Evolutionary conservation across 2,329 filamentous ascomycete species (phyloP).

Genomic region (Nigrospora osmanthi): DNA sequence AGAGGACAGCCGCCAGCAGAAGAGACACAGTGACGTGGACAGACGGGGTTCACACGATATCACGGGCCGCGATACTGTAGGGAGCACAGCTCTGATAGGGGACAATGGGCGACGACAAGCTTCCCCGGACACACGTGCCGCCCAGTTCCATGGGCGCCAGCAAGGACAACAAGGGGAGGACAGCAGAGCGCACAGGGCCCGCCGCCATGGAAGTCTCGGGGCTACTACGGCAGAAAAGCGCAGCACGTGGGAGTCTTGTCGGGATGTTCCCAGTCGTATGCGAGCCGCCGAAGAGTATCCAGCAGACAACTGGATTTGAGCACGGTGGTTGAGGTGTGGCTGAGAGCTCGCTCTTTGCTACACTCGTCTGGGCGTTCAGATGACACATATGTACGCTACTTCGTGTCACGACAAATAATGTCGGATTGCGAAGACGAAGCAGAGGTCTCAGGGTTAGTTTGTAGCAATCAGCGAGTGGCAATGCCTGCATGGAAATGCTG

Average conservation of each 20-base stretch:
- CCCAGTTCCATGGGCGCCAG: neutral
- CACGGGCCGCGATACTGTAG: neutral
- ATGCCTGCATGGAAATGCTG: no score
- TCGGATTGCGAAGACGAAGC: no score
- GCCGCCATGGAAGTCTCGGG: neutral
- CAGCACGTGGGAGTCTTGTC: conserved; percentile 3
- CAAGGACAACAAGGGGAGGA: neutral
- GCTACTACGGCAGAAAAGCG: neutral
- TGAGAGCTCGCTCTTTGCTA: no score
- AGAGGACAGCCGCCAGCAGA: neutral
- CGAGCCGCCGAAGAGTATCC: neutral
- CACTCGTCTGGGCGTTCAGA: no score
- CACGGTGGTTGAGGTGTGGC: no score
- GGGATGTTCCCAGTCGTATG: neutral
- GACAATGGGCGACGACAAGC: neutral
- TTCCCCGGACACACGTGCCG: neutral
- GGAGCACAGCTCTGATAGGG: no score
- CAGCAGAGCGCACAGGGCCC: neutral
- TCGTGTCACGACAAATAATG: no score
- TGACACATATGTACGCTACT: no score
- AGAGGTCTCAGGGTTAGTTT: no score
- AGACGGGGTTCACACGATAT: neutral
- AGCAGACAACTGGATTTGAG: conserved; percentile 6
- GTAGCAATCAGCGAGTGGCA: no score
- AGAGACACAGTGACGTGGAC: conserved; percentile 2